Percentiles rank a stretch among this genome's conserved stretches.
Evolutionary conservation across 257 asterid species (phyloP).

Genomic region (Penstemon eatonii): DNA sequence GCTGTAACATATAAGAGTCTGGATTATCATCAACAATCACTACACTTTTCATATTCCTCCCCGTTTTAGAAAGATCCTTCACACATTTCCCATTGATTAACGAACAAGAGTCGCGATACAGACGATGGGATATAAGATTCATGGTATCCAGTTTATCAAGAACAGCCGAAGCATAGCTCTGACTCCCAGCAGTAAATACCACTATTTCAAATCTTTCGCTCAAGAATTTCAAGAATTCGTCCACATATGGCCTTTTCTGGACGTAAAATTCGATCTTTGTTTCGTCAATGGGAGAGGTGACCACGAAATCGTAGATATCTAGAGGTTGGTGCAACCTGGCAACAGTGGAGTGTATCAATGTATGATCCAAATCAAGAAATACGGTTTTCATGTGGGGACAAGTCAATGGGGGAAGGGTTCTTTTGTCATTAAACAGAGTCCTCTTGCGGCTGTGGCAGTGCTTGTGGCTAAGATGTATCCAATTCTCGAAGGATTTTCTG

Average conservation of each 20-base stretch:
- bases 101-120: constrained; percentile 74
- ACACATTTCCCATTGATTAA: constrained; percentile 69
- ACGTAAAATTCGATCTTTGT: constrained; percentile 61
- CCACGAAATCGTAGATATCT: constrained; percentile 67
- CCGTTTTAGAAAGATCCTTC: constrained; percentile 63
- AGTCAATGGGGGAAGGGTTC: constrained; percentile 46
- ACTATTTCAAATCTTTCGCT: constrained; percentile 64
- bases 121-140: constrained; percentile 53
- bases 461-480: constrained; percentile 30
- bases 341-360: constrained; percentile 65
- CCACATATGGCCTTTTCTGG: constrained; percentile 73
- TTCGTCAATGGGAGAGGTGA: constrained; percentile 71
- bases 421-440: constrained; percentile 52
- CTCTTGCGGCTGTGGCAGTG: constrained; percentile 37
- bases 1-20: constrained; percentile 64
- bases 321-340: constrained; percentile 45
- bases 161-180: constrained; percentile 79
- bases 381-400: constrained; percentile 47
- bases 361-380: constrained; percentile 82
- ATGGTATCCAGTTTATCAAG: constrained; percentile 61
- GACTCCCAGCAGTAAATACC: constrained; percentile 78
- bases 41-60: constrained; percentile 61
- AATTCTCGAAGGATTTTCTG: constrained; percentile 55
- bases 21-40: constrained; percentile 87
- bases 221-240: constrained; percentile 55